These are phyloP conservation scores for Phytophthora meadii DNA, from an alignment of 352 stramenopile genomes.

Conservation along the genomic window DNA sequence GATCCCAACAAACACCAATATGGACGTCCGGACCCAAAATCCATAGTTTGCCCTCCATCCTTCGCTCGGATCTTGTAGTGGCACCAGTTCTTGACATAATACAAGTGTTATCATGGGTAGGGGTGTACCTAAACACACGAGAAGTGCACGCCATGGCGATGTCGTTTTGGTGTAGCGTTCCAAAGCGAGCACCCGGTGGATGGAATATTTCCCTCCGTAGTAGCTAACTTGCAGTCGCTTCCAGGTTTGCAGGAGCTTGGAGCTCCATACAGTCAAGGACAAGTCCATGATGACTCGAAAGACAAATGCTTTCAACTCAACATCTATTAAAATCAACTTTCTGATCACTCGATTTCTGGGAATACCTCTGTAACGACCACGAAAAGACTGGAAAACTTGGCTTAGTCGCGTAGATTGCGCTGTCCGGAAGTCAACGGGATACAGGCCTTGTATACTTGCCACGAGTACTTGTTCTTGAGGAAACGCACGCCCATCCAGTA, in stretches of 20 bases:
- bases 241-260: background rate
- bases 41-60: slow-evolving; percentile 4
- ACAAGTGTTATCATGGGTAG: slow-evolving; percentile 4
- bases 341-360: too few relatives aligned
- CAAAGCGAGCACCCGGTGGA: background rate
- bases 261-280: background rate
- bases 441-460: background rate
- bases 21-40: slow-evolving; percentile 2
- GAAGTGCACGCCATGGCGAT: background rate
- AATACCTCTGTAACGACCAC: background rate
- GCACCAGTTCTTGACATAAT: background rate
- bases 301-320: background rate
- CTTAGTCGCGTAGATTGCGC: background rate
- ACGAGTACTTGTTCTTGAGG: background rate
- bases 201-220: slow-evolving; percentile 1
- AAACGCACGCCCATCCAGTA: slow-evolving; percentile 4
- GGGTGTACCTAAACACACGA: background rate
- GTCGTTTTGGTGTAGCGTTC: background rate
- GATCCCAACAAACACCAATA: slow-evolving; percentile 3
- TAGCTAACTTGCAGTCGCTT: slow-evolving; percentile 1
- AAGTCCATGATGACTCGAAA: background rate
- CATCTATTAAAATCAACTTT: background rate
- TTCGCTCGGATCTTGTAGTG: slow-evolving; percentile 1
- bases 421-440: background rate
- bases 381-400: background rate